Base-by-base conservation (phyloP, 495 filamentous ascomycete genomes). In the Trichoderma virens region DNA sequence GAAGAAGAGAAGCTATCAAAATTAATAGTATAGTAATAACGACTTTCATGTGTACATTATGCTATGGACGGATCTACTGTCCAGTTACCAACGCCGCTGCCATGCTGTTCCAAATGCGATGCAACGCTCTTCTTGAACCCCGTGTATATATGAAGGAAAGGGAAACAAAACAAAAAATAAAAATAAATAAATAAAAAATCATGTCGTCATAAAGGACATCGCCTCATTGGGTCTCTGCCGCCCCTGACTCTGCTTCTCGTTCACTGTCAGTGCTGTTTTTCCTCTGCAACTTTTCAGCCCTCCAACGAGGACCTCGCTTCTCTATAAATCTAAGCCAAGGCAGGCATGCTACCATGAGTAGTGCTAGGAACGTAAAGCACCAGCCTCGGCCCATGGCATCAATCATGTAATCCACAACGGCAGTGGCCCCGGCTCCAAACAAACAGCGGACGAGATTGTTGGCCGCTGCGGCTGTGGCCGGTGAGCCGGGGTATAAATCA, bases 401-500 rank as follows among this genome's bases (percentile, higher is more conserved):
- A n/a, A 82, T 71, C 67, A 83, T 75, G 18, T 65, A 63, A 47
- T 80, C 69, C 35, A 83, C 75, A 2, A 80, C 65, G 0, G 80
- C 80, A 27, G 76, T 74, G 6, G 74, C 76, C 1, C 69, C 76
- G 0, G 79, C 80, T 16, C 76, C 80, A 8, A 73, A 68, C 0
- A 79, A 56, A 63, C 80, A 82, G 5, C 81, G 68, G 20, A 78
- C 71, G 5, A 82, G 62, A 59, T 82, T 84, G 56, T 77, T 80
- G 4, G 80, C 74, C 0, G 80, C 81, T 0, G 78, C 74, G 0
- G 78, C 80, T 0, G 78, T 78, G 0, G 79, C 79, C 0, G 81
- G 79, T 0, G 74, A 74, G 20, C 74, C 66, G 0, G 79, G 78
- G 51, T 79, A 76, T 25, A 80, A 61, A 35, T 84, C 79, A 2